phyloP scores from a whole-genome alignment of 208 protist species.

The Naegleria lovaniensis region DNA sequence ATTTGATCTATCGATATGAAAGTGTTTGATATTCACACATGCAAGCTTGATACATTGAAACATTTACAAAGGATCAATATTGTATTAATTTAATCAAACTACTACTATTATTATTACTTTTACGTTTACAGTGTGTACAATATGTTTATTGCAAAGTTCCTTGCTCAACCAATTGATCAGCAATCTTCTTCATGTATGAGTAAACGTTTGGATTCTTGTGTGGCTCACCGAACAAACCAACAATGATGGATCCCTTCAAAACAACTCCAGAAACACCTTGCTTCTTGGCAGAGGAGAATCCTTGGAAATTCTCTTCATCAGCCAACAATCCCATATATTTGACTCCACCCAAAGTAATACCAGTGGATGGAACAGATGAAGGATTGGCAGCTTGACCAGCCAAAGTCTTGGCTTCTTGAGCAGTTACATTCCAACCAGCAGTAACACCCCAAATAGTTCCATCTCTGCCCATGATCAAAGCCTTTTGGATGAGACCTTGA shows the following conservation, averaged over 20 bases:
- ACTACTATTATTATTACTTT: no score
- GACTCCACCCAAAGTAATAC: background rate
- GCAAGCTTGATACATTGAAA: no score
- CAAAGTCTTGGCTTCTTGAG: background rate
- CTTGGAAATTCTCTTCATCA: conserved; percentile 14
- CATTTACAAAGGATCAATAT: no score
- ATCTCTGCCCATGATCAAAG: conserved; percentile 7
- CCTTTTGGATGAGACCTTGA: background rate
- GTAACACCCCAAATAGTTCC: background rate
- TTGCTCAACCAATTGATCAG: background rate
- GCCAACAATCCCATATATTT: background rate
- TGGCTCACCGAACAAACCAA: background rate
- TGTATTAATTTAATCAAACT: no score
- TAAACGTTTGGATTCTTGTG: conserved; percentile 14
- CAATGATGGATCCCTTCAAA: background rate
- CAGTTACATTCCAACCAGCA: background rate
- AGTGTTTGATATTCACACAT: no score
- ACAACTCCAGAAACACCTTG: background rate
- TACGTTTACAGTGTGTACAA: no score
- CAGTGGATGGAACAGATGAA: background rate
- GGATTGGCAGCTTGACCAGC: conserved; percentile 2
- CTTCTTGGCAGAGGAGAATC: background rate
- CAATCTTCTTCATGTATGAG: background rate
- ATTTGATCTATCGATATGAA: no score
- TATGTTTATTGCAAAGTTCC: conserved; percentile 7